phyloP scores from a whole-genome alignment of 2,329 filamentous ascomycete genomes.

The Nemania sp. region DNA sequence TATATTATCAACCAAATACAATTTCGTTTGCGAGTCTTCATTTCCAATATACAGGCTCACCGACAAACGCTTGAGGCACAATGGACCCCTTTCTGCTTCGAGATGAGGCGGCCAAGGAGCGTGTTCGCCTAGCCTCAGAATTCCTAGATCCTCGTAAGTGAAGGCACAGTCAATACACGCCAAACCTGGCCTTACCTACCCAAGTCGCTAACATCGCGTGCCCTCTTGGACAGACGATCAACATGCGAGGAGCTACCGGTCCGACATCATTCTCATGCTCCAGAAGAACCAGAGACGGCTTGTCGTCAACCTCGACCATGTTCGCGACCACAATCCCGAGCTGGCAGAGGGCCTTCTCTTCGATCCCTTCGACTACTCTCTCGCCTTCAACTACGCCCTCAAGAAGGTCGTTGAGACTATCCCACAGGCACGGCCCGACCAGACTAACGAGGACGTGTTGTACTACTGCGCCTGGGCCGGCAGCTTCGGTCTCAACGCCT shows the following conservation, averaged over 20 bases:
- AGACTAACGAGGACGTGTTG: slow-evolving; percentile 80
- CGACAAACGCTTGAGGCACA: slow-evolving; percentile 43
- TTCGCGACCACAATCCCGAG: slow-evolving; percentile 86
- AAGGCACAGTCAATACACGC: slow-evolving; percentile 16
- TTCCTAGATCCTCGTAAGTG: slow-evolving; percentile 90
- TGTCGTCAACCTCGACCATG: slow-evolving; percentile 86
- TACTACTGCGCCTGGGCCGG: slow-evolving; percentile 99
- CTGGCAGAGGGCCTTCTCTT: slow-evolving; percentile 83
- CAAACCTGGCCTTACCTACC: not conserved
- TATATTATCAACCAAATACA: not conserved
- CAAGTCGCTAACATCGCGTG: slow-evolving; percentile 4
- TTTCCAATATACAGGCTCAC: not conserved
- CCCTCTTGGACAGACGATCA: slow-evolving; percentile 58
- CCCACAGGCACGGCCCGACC: slow-evolving; percentile 78
- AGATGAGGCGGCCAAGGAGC: slow-evolving; percentile 86
- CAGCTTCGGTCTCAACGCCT: slow-evolving; percentile 93
- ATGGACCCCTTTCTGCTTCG: slow-evolving; percentile 83
- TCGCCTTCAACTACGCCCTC: slow-evolving; percentile 90
- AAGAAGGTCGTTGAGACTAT: slow-evolving; percentile 88
- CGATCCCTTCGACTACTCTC: slow-evolving; percentile 86
- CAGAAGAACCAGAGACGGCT: slow-evolving; percentile 74
- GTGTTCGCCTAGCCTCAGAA: slow-evolving; percentile 87
- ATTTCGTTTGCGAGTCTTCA: not conserved
- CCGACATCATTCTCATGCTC: slow-evolving; percentile 85
- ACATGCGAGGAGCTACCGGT: slow-evolving; percentile 79